Conservation (phyloP, 1,284 basidiomycete genomes). For the Marasmius oreades region DNA sequence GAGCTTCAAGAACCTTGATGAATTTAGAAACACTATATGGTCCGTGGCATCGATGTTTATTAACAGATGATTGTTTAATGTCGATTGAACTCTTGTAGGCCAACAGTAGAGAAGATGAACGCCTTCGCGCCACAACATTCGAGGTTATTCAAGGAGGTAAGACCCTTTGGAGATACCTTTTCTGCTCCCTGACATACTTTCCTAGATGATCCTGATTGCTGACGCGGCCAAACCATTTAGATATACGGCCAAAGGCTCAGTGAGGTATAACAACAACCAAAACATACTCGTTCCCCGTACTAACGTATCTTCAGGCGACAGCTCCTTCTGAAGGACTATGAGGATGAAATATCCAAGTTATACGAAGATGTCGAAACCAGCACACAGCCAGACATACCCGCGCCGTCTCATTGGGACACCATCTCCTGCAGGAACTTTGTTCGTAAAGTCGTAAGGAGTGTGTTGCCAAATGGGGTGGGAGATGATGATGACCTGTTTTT, state of each 20-base stretch:
- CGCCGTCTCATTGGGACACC: constrained; percentile 26
- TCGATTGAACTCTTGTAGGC: constrained; percentile 21
- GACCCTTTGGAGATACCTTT: background rate
- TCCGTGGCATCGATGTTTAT: too few relatives aligned
- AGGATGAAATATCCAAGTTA: constrained; percentile 29
- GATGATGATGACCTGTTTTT: constrained; percentile 38
- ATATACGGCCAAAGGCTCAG: constrained; percentile 33
- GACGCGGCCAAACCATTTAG: constrained; percentile 29
- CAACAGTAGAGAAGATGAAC: constrained; percentile 34
- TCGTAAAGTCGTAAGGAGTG: constrained; percentile 22
- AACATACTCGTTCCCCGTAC: background rate
- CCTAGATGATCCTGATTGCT: constrained; percentile 33
- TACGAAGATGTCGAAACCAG: constrained; percentile 26
- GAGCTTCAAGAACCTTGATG: constrained; percentile 23
- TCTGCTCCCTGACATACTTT: background rate
- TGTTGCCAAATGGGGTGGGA: constrained; percentile 19
- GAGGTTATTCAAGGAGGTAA: constrained; percentile 35
- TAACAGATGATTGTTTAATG: too few relatives aligned
- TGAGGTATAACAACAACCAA: background rate
- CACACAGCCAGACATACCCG: constrained; percentile 19
- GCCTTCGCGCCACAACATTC: constrained; percentile 36
- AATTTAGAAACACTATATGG: background rate
- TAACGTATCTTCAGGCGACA: constrained; percentile 21
- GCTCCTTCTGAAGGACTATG: constrained; percentile 30
- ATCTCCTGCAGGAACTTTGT: constrained; percentile 23